A percentile compares a stretch with the other conserved stretches of the same genome.
Evolutionary conservation across 1,139 yeast genomes (phyloP).

Genomic region (Candida smagusa): DNA sequence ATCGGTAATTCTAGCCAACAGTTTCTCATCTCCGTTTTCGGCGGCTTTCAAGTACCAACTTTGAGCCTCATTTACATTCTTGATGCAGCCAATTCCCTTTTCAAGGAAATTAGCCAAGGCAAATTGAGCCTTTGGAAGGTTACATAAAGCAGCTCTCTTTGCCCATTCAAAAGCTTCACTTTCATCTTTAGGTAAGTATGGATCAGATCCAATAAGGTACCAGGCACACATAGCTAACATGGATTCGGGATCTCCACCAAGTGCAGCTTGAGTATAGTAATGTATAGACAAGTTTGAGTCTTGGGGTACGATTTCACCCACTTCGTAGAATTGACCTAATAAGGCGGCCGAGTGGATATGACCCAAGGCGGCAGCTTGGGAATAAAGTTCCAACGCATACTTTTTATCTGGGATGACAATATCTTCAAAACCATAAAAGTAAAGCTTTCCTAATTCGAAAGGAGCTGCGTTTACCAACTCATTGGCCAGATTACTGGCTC

Average conservation of each 20-base stretch:
- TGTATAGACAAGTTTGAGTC: constrained; percentile 87
- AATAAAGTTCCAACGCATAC: constrained; percentile 83
- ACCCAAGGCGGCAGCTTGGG: constrained; percentile 87
- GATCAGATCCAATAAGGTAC: constrained; percentile 90
- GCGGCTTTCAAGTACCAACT: constrained; percentile 79
- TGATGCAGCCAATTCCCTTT: constrained; percentile 81
- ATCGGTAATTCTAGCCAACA: constrained; percentile 40
- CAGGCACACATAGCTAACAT: constrained; percentile 96
- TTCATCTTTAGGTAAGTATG: constrained; percentile 73
- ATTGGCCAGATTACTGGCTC: constrained; percentile 82
- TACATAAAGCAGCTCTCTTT: constrained; percentile 71
- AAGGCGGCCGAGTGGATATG: constrained; percentile 77
- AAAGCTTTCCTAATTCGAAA: constrained; percentile 82
- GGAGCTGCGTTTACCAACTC: constrained; percentile 91
- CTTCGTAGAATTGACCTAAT: constrained; percentile 81
- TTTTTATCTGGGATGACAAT: constrained; percentile 78
- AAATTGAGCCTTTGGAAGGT: constrained; percentile 79
- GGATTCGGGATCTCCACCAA: constrained; percentile 81
- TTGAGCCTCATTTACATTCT: constrained; percentile 56
- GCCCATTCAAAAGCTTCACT: constrained; percentile 96
- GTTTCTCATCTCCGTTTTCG: constrained; percentile 67
- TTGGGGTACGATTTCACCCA: constrained; percentile 75
- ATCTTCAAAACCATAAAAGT: constrained; percentile 81
- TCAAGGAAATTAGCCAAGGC: constrained; percentile 84
- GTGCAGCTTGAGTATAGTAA: constrained; percentile 88